Conservation (phyloP, 345 rosid genomes). For the Citrus trifoliata region DNA sequence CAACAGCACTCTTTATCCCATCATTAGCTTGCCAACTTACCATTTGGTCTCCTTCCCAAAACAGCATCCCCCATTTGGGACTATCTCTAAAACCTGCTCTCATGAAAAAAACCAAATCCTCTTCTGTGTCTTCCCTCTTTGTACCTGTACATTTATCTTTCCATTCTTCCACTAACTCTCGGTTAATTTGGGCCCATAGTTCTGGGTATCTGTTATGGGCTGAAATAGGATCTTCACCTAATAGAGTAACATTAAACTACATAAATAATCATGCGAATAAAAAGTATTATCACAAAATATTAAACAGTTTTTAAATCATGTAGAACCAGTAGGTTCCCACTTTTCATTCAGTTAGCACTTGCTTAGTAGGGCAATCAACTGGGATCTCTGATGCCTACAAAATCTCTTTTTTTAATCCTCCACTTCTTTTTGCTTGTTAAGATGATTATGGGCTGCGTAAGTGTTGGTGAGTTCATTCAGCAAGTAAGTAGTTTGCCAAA, state of each 20-base stretch:
- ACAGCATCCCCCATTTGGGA: conserved; percentile 73
- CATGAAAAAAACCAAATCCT: conserved; percentile 59
- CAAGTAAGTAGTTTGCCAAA: background rate
- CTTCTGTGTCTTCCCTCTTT: conserved; percentile 41
- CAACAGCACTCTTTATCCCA: conserved; percentile 70
- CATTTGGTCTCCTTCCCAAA: conserved; percentile 89
- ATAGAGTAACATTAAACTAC: conserved; percentile 1
- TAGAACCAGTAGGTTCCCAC: background rate
- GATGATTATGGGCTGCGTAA: background rate
- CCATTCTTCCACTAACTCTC: conserved; percentile 73
- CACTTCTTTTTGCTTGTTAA: background rate
- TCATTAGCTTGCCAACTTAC: conserved; percentile 31
- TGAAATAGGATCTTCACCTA: conserved; percentile 68
- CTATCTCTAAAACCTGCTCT: conserved; percentile 72
- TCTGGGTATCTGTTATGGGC: conserved; percentile 78
- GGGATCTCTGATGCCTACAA: background rate
- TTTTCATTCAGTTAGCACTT: background rate
- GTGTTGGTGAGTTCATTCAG: background rate
- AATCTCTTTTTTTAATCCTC: background rate
- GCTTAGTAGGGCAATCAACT: background rate
- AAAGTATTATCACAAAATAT: background rate
- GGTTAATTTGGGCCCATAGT: conserved; percentile 68
- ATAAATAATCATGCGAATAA: background rate
- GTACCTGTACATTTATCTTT: conserved; percentile 22
- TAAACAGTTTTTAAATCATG: background rate